phyloP scores from a whole-genome alignment of 257 asterid genomes.

The Fraxinus americana region DNA sequence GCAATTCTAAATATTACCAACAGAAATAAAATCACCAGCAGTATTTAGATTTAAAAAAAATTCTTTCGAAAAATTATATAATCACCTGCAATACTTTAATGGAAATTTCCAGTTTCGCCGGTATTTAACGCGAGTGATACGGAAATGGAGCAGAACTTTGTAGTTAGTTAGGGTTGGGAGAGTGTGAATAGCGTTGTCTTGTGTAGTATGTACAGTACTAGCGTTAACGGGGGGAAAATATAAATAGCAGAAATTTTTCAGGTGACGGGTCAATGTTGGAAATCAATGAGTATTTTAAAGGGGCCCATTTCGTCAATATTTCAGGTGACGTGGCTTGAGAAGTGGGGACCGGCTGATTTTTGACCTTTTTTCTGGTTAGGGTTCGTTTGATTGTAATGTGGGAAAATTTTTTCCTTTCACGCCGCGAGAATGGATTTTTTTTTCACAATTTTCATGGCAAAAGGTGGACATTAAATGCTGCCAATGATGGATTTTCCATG shows the following conservation, averaged over 20 bases:
- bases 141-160: not conserved
- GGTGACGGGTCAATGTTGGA: slow-evolving; percentile 27
- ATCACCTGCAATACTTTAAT: slow-evolving; percentile 12
- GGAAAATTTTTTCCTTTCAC: no score
- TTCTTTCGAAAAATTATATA: not conserved
- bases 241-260: slow-evolving; percentile 35
- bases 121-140: not conserved
- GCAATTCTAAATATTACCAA: slow-evolving; percentile 10
- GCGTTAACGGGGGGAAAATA: slow-evolving; percentile 30
- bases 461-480: no score
- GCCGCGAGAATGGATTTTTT: no score
- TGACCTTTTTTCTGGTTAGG: not conserved
- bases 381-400: no score
- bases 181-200: slow-evolving; percentile 14
- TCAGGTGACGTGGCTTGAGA: slow-evolving; percentile 8
- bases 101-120: slow-evolving; percentile 7
- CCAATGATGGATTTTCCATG: no score
- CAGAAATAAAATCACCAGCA: not conserved
- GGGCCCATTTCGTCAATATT: not conserved
- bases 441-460: no score
- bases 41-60: not conserved
- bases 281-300: not conserved
- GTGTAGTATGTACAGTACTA: slow-evolving; percentile 17
- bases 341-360: not conserved
- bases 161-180: slow-evolving; percentile 36